Evolutionary conservation across 2,329 filamentous ascomycete genomes (phyloP), one percentile per base, ranked within the genome.

Genomic region (Fusarium lyarnte): DNA sequence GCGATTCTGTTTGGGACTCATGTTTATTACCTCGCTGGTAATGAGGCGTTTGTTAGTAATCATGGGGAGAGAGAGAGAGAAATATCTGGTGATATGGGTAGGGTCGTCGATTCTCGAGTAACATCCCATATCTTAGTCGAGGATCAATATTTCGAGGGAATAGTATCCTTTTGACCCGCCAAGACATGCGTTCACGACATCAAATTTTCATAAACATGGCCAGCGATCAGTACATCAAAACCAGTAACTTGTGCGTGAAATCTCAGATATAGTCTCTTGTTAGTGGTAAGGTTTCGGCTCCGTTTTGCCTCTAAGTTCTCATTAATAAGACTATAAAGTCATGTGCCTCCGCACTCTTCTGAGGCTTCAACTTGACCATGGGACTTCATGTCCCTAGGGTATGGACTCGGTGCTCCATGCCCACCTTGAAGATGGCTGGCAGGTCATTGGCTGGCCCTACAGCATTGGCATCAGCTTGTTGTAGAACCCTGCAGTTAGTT

Each of bases 381-480:
- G 51, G 25, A 29, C 43, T 54, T 39, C 43, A 43, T 45, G 41
- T 41, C 35, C 27, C 21, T 12, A 23, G 46, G n/a, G 16, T 23
- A 49, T 19, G 16, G 10, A 29, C 52, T 57, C 35, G 47, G 55
- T 59, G 68, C 47, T 59, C 49, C 47, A 61, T 63, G 19, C 23
- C 36, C 60, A 67, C 63, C 43, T 66, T 31, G 21, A 58, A 38
- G 27, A 43, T 47, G 33, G 38, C 46, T 51, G 46, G n/a, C 39
- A 43, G 25, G 39, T 57, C 46, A 73, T 73, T 73, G 70, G 70
- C 54, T 73, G 70, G 70, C 70, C 70, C 55, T 73, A 73, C 25
- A 47, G 43, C 61, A 68, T 73, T 73, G 66, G 70, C 70, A 60
- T 52, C 39, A 31, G 42, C 36, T 53, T 53, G 42, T 59, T 51